These are phyloP conservation scores for Zychaea mexicana DNA, from an alignment of 371 early-diverging fungal genomes.

Conservation along the genomic window DNA sequence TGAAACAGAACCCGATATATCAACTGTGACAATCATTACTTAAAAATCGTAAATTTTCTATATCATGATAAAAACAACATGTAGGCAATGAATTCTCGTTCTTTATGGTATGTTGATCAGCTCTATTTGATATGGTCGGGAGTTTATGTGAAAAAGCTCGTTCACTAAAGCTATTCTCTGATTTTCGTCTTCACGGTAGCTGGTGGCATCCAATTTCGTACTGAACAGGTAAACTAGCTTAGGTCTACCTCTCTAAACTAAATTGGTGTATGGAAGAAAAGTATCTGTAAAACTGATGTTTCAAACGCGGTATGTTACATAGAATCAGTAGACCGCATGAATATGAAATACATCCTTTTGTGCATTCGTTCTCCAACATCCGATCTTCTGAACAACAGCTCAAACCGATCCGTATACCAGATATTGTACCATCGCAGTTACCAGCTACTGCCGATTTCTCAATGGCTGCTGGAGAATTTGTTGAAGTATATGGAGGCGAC, in stretches of 20 bases:
- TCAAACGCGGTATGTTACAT: too few relatives aligned
- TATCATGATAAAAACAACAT: neutral
- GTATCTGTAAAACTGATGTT: neutral
- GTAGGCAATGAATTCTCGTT: conserved; percentile 81
- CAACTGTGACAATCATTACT: neutral
- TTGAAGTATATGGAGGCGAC: conserved; percentile 78
- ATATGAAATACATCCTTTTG: conserved; percentile 84
- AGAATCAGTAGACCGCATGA: conserved; percentile 35
- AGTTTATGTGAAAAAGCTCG: too few relatives aligned
- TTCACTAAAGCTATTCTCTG: too few relatives aligned
- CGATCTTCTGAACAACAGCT: conserved; percentile 63
- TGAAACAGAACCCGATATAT: neutral
- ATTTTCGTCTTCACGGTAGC: conserved; percentile 44
- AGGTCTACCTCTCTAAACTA: too few relatives aligned
- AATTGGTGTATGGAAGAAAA: conserved; percentile 1
- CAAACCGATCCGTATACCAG: conserved; percentile 76
- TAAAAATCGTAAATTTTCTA: too few relatives aligned
- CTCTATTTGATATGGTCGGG: too few relatives aligned
- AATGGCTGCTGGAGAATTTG: conserved; percentile 96
- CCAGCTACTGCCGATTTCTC: conserved; percentile 82
- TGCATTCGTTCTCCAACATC: conserved; percentile 89
- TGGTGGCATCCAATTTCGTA: conserved; percentile 86
- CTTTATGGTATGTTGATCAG: conserved; percentile 69
- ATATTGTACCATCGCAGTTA: conserved; percentile 70
- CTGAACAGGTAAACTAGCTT: conserved; percentile 69